Conservation (phyloP, 352 stramenopile species). For the Phytopythium helicoides region DNA sequence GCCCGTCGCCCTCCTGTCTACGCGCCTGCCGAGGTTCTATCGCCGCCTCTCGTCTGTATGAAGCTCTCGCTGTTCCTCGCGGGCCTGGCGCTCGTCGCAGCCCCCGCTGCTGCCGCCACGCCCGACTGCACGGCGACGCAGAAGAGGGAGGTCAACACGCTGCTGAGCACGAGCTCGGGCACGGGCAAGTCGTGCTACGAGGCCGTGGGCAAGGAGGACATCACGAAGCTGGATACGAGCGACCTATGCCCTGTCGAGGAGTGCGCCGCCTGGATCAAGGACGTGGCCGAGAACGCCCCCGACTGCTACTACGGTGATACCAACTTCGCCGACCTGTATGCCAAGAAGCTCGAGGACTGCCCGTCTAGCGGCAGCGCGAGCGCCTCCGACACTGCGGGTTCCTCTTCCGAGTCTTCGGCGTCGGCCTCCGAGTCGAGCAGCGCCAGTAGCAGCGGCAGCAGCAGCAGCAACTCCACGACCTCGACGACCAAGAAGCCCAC, state of each 20-base stretch:
- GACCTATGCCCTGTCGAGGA: conserved; percentile 47
- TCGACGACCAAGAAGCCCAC: conserved; percentile 9
- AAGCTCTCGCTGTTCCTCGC: conserved; percentile 27
- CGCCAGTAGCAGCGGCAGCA: conserved; percentile 8
- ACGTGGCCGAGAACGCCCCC: conserved; percentile 49
- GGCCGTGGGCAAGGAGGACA: conserved; percentile 37
- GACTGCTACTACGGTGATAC: conserved; percentile 65
- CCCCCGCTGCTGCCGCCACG: conserved; percentile 16
- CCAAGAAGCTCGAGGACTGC: conserved; percentile 48
- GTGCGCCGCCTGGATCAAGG: conserved; percentile 51
- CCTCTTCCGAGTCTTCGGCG: not conserved
- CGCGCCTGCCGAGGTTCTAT: not conserved
- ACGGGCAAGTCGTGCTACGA: conserved; percentile 56
- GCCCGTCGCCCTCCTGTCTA: conserved; percentile 14
- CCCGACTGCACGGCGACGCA: conserved; percentile 51
- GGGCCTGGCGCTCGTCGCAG: conserved; percentile 15
- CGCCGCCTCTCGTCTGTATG: conserved; percentile 13
- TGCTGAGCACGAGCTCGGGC: conserved; percentile 55
- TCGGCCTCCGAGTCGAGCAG: conserved; percentile 5
- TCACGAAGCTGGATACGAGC: conserved; percentile 46
- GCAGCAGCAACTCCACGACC: conserved; percentile 2
- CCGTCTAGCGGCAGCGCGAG: conserved; percentile 7
- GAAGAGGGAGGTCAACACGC: conserved; percentile 51
- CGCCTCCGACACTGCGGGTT: not conserved
- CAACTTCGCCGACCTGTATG: conserved; percentile 51